These are phyloP conservation scores for Talaromyces liani DNA, from an alignment of 495 filamentous ascomycete genomes.

Conservation along the genomic window DNA sequence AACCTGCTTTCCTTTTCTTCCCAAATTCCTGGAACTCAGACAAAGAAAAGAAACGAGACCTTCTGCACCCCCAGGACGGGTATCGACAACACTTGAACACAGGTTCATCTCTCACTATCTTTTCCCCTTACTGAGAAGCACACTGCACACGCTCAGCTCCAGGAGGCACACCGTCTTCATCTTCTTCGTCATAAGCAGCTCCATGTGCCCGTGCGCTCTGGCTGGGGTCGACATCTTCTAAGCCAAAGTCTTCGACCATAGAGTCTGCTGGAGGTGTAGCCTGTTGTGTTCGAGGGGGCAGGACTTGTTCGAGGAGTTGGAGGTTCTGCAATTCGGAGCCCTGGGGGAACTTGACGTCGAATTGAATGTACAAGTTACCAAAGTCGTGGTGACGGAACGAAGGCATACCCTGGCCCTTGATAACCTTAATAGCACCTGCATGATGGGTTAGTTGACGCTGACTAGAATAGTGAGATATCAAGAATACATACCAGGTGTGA, in stretches of 20 bases:
- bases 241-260: slow-evolving; percentile 78
- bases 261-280: slow-evolving; percentile 62
- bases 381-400: slow-evolving; percentile 91
- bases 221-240: slow-evolving; percentile 75
- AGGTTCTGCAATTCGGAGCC: slow-evolving; percentile 44
- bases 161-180: slow-evolving; percentile 59
- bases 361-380: slow-evolving; percentile 96
- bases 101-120: neutral
- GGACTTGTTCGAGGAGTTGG: slow-evolving; percentile 66
- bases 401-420: slow-evolving; percentile 97
- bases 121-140: slow-evolving; percentile 74
- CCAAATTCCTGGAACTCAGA: neutral
- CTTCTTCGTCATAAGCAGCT: slow-evolving; percentile 78
- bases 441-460: slow-evolving; percentile 14
- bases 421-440: slow-evolving; percentile 84
- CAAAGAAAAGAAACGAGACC: neutral
- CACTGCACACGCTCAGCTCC: slow-evolving; percentile 94
- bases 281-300: slow-evolving; percentile 61
- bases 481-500: slow-evolving; percentile 71
- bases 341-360: slow-evolving; percentile 92
- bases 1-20: neutral
- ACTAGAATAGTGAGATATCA: neutral
- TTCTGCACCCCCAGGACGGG: neutral
- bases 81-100: neutral
- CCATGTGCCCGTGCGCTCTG: slow-evolving; percentile 61